Conservation (phyloP, 805 yeast species). For the Clavispora carvajalis region DNA sequence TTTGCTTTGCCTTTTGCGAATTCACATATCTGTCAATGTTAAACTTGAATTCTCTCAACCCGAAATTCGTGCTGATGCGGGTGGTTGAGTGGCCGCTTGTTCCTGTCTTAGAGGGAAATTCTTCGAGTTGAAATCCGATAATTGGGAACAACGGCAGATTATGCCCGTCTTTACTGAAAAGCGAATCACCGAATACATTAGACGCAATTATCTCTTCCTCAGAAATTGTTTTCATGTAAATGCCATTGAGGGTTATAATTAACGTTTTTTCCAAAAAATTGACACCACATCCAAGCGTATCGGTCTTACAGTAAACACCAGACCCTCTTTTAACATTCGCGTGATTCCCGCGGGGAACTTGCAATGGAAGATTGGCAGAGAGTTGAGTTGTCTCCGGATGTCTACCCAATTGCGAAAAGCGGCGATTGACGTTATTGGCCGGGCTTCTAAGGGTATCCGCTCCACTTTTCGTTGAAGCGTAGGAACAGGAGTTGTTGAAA, state of each 20-base stretch:
- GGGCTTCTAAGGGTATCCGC: slow-evolving; percentile 27
- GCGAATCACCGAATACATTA: slow-evolving; percentile 37
- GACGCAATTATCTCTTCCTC: slow-evolving; percentile 10
- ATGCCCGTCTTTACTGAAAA: slow-evolving; percentile 20
- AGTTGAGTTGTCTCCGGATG: slow-evolving; percentile 23
- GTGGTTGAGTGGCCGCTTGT: slow-evolving; percentile 8
- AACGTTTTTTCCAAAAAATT: slow-evolving; percentile 58
- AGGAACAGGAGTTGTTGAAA: slow-evolving; percentile 35
- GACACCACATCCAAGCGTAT: slow-evolving; percentile 79
- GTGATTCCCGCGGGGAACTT: slow-evolving; percentile 30
- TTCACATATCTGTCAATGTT: slow-evolving; percentile 54
- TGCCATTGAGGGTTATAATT: slow-evolving; percentile 81
- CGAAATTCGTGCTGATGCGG: slow-evolving; percentile 49
- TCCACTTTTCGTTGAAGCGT: slow-evolving; percentile 30
- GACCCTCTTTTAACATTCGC: slow-evolving; percentile 12
- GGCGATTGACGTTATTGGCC: slow-evolving; percentile 32
- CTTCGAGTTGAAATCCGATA: slow-evolving; percentile 14
- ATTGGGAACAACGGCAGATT: slow-evolving; percentile 12
- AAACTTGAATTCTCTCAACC: slow-evolving; percentile 51
- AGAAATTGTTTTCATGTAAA: slow-evolving; percentile 20
- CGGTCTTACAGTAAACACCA: slow-evolving; percentile 41
- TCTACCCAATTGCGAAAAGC: slow-evolving; percentile 29
- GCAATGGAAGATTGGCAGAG: slow-evolving; percentile 31
- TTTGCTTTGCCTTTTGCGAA: slow-evolving; percentile 31
- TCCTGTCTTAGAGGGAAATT: slow-evolving; percentile 1